Evolutionary conservation across 331 rosid genomes (phyloP), one percentile per base, ranked within the genome.

Genomic region (Acacia pycnantha): DNA sequence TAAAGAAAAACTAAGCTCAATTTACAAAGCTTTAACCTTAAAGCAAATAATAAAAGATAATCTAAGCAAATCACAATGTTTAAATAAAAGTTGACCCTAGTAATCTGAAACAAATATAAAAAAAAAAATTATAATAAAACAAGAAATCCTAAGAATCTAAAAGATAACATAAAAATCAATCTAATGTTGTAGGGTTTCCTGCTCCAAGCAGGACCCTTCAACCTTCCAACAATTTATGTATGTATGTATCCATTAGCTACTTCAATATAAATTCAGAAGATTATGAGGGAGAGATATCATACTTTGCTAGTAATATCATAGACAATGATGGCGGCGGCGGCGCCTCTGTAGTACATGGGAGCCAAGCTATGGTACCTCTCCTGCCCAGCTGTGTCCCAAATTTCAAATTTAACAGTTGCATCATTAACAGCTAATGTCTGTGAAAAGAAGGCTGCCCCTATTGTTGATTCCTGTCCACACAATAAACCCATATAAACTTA

Each of bases 361-460:
- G 99, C 99, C 95, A 96, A 84, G 84, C 99, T 96, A 83, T 96
- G 98, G 86, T 96, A 96, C 70, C 99, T 88, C 90, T 96, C 99
- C 81, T 96, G 99, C 78, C 99, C 99, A 0, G 99, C 99, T 3
- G 99, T 96, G 74, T 96, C 99, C 99, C 99, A 96, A 82, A 96
- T 96, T 90, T 96, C 99, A 82, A 96, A 96, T 82, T 96, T 96
- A 47, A 96, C 98, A 0, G 97, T 96, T 21, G 97, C 97, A 50
- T 94, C 99, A 81, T 96, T 92, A 53, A 94, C 99, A 2, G 99
- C 99, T 88, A 96, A 88, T 19, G 99, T 94, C 90, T 96, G 99
- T 1, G 99, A 96, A 89, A 96, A 96, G 88, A 96, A 96, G 4
- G 99, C 99, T 29, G 99, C 99, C 24, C 99, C 99, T 70, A 96